Evolutionary conservation across 371 early-diverging fungal genomes (phyloP).

Genomic region (Mortierella sp.): DNA sequence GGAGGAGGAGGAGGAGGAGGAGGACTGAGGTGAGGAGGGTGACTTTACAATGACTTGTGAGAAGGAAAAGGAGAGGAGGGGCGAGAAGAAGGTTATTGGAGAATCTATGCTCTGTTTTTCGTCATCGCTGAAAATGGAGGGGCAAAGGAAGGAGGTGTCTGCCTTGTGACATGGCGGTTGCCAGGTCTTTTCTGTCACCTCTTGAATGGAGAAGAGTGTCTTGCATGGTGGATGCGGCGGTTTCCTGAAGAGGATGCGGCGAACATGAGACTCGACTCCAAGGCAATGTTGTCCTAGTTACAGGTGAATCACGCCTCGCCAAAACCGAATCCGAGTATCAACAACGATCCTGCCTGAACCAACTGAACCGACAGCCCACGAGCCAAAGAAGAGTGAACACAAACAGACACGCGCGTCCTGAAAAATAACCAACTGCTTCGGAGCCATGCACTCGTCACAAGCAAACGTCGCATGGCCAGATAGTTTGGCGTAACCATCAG

Average conservation of each 20-base stretch:
- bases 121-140: not conserved
- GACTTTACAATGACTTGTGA: not conserved
- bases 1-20: not conserved
- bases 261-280: too few relatives aligned
- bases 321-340: not conserved
- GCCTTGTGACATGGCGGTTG: not conserved
- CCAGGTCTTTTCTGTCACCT: not conserved
- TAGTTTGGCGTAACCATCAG: constrained; percentile 3
- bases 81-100: not conserved
- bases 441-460: constrained; percentile 38
- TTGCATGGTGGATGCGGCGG: too few relatives aligned
- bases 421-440: constrained; percentile 34
- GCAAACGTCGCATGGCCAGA: constrained; percentile 26
- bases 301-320: too few relatives aligned
- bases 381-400: constrained; percentile 18
- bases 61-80: not conserved
- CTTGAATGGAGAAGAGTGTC: not conserved
- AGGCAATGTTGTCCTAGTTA: too few relatives aligned
- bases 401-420: not conserved
- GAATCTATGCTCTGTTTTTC: not conserved
- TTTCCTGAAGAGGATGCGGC: too few relatives aligned
- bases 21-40: not conserved
- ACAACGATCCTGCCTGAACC: constrained; percentile 12
- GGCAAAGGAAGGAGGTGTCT: not conserved
- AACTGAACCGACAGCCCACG: constrained; percentile 27